Conservation (phyloP, 2,329 filamentous ascomycete species). For the Claviceps sp. region DNA sequence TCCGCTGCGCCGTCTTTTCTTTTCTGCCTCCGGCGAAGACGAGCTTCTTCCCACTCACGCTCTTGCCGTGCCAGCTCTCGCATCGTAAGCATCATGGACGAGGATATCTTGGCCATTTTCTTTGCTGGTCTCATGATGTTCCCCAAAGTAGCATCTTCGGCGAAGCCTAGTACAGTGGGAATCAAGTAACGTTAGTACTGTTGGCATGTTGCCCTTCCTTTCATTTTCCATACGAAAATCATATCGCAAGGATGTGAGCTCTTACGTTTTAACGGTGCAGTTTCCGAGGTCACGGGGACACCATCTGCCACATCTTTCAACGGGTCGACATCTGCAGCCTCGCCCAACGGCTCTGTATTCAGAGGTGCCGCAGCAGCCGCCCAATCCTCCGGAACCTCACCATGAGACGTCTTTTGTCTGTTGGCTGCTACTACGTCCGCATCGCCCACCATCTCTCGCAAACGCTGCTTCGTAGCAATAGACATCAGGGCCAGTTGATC, state of each 20-base stretch:
- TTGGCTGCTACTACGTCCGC: conserved; percentile 55
- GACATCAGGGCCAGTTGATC: conserved; percentile 77
- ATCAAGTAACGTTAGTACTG: background rate
- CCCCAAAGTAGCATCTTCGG: conserved; percentile 18
- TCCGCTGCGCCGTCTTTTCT: conserved; percentile 44
- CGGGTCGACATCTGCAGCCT: background rate
- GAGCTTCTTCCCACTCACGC: conserved; percentile 57
- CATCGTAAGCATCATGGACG: conserved; percentile 38
- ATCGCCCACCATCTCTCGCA: conserved; percentile 67
- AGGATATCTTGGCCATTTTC: conserved; percentile 36
- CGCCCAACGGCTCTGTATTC: conserved; percentile 25
- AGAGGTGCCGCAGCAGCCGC: conserved; percentile 49
- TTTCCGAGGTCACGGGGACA: conserved; percentile 28
- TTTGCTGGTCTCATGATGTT: conserved; percentile 28
- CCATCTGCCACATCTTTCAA: conserved; percentile 29
- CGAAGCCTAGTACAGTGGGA: conserved; percentile 20
- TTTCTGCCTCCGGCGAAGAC: conserved; percentile 52
- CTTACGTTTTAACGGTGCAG: conserved; percentile 49
- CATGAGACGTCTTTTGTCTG: conserved; percentile 67
- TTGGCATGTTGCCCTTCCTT: background rate
- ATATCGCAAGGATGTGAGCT: background rate
- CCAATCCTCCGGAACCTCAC: conserved; percentile 65
- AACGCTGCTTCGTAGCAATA: conserved; percentile 65
- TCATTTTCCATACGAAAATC: too few species aligned
- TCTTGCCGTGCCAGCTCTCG: conserved; percentile 53